phyloP scores from a whole-genome alignment of 495 filamentous ascomycete genomes.

The Cercophora samala region DNA sequence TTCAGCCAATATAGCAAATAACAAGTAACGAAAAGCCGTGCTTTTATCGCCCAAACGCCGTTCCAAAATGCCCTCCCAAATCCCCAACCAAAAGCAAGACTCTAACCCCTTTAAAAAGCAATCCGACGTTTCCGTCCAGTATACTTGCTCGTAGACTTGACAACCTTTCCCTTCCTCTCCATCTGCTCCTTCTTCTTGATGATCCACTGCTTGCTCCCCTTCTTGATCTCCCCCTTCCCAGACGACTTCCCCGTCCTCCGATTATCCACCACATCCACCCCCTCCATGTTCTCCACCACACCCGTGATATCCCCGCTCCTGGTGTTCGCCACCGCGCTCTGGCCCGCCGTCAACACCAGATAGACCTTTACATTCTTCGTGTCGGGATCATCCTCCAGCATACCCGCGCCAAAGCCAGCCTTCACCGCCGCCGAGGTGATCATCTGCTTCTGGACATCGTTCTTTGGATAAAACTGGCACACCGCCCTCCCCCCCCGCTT shows the following conservation, averaged over 20 bases:
- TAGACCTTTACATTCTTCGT: slow-evolving; percentile 95
- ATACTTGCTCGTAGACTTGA: slow-evolving; percentile 86
- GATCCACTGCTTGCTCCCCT: slow-evolving; percentile 88
- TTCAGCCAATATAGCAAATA: neutral
- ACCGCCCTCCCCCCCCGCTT: slow-evolving; percentile 85
- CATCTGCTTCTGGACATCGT: slow-evolving; percentile 87
- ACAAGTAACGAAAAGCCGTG: slow-evolving; percentile 1
- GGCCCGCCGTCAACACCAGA: slow-evolving; percentile 85
- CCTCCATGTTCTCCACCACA: slow-evolving; percentile 81
- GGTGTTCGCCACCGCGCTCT: slow-evolving; percentile 54
- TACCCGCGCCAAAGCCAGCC: slow-evolving; percentile 91
- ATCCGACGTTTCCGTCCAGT: slow-evolving; percentile 81
- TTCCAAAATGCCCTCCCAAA: slow-evolving; percentile 13
- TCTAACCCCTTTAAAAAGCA: slow-evolving; percentile 37
- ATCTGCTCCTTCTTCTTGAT: slow-evolving; percentile 93
- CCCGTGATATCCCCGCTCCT: slow-evolving; percentile 76
- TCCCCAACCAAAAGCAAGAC: slow-evolving; percentile 7
- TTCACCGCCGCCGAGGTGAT: slow-evolving; percentile 82
- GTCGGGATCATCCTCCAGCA: slow-evolving; percentile 90
- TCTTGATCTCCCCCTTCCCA: slow-evolving; percentile 56
- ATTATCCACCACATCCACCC: slow-evolving; percentile 76
- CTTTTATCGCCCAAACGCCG: slow-evolving; percentile 24
- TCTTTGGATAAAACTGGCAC: slow-evolving; percentile 97
- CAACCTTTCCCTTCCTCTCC: slow-evolving; percentile 88
- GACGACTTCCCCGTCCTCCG: slow-evolving; percentile 49